phyloP scores from a whole-genome alignment of 768 basidiomycete genomes.

The Mycena venus region DNA sequence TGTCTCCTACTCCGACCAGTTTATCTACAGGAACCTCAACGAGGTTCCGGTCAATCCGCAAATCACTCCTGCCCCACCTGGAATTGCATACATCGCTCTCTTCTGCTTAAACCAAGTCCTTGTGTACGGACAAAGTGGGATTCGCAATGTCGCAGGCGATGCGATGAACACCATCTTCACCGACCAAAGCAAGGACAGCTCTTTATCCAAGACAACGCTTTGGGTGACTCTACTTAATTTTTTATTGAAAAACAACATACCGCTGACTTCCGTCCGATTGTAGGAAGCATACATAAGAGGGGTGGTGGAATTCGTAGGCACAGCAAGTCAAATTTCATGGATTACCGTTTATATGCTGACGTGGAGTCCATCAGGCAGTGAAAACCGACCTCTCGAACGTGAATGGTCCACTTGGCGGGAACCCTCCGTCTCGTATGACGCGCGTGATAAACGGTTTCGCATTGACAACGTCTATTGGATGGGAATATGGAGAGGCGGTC shows the following conservation, averaged over 20 bases:
- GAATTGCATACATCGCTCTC: neutral
- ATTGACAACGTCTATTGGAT: neutral
- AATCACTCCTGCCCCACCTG: neutral
- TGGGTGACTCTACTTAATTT: neutral
- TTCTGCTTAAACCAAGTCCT: neutral
- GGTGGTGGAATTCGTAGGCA: neutral
- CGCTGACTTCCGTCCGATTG: neutral
- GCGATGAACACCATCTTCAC: neutral
- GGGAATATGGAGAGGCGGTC: neutral
- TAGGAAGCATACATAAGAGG: neutral
- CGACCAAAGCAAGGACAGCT: neutral
- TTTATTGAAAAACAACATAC: neutral
- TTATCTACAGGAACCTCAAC: neutral
- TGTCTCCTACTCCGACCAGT: neutral
- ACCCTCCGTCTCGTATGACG: neutral
- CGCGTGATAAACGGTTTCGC: neutral
- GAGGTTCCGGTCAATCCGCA: neutral
- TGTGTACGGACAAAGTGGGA: neutral
- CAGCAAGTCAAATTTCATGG: neutral
- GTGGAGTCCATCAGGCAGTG: too few relatives aligned
- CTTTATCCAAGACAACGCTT: neutral
- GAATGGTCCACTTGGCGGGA: neutral
- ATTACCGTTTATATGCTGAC: neutral
- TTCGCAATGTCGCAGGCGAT: neutral
- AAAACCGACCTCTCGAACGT: neutral